phyloP scores from a whole-genome alignment of 257 asterid genomes.

The Primulina tabacum region DNA sequence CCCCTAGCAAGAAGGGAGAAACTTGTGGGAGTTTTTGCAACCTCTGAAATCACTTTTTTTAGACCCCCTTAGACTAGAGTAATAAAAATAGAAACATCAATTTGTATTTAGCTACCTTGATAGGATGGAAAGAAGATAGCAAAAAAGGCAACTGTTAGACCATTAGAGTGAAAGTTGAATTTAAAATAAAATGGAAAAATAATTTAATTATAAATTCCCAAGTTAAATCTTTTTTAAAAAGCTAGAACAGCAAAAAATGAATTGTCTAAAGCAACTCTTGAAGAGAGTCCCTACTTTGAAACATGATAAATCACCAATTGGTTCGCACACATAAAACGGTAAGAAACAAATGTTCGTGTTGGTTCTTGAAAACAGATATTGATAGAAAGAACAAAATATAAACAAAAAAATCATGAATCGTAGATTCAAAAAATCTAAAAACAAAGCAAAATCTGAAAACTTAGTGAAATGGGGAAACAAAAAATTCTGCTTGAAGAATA shows the following conservation, averaged over 20 bases:
- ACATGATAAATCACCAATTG: conserved; percentile 29
- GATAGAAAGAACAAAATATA: not conserved
- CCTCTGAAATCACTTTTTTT: no score
- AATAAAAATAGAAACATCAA: not conserved
- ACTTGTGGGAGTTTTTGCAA: not conserved
- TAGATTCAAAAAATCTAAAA: not conserved
- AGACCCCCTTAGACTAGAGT: not conserved
- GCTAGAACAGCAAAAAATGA: conserved; percentile 20
- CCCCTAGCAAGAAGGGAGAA: conserved; percentile 14
- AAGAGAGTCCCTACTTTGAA: conserved; percentile 11
- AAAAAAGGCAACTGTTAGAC: conserved; percentile 21
- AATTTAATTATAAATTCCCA: conserved; percentile 19
- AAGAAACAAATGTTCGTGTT: not conserved
- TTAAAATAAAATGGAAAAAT: conserved; percentile 7
- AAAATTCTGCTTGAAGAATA: not conserved
- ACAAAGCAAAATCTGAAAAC: not conserved
- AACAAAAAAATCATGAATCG: not conserved
- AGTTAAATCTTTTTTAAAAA: conserved; percentile 34
- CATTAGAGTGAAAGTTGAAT: conserved; percentile 23
- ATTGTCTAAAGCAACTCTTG: conserved; percentile 28
- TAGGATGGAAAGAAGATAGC: conserved; percentile 28
- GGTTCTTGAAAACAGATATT: not conserved
- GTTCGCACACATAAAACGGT: not conserved
- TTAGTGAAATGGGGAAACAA: not conserved
- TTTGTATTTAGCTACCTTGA: conserved; percentile 23